Conservation (phyloP, 192 early-diverging fungal species). For the Mortierella alpina region DNA sequence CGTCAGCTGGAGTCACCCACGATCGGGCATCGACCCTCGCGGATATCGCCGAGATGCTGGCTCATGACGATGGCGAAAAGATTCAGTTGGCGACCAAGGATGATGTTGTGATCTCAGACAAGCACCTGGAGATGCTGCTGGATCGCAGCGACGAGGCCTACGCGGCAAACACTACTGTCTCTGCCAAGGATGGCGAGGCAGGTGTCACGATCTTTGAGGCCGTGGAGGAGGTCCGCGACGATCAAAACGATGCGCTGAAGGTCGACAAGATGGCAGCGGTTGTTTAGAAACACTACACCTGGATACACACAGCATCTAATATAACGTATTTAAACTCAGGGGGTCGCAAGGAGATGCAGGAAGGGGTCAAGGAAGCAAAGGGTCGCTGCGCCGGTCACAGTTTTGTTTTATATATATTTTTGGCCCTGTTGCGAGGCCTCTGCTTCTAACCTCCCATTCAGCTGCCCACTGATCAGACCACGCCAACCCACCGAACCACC, state of each 20-base stretch:
- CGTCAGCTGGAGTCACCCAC: slow-evolving; percentile 13
- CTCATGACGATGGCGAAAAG: slow-evolving; percentile 76
- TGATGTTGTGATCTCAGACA: slow-evolving; percentile 67
- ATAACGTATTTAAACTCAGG: background rate
- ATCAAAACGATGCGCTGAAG: slow-evolving; percentile 60
- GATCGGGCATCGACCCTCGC: slow-evolving; percentile 61
- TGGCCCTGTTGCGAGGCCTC: background rate
- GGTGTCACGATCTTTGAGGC: slow-evolving; percentile 56
- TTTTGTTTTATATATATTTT: background rate
- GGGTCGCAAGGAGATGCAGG: background rate
- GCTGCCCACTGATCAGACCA: background rate
- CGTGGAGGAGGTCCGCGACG: slow-evolving; percentile 59
- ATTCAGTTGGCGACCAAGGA: slow-evolving; percentile 67
- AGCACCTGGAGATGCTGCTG: slow-evolving; percentile 65
- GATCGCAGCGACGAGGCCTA: slow-evolving; percentile 65
- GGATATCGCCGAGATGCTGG: slow-evolving; percentile 81
- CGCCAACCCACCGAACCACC: too few relatives aligned
- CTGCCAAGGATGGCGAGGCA: slow-evolving; percentile 11
- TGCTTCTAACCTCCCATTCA: background rate
- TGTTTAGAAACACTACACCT: background rate
- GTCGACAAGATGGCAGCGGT: slow-evolving; percentile 38
- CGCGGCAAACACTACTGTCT: slow-evolving; percentile 13
- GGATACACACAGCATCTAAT: background rate
- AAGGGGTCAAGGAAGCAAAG: background rate
- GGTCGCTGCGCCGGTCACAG: slow-evolving; percentile 3